These are phyloP conservation scores for Radiomyces spectabilis DNA, from an alignment of 192 early-diverging fungal species.

Conservation along the genomic window DNA sequence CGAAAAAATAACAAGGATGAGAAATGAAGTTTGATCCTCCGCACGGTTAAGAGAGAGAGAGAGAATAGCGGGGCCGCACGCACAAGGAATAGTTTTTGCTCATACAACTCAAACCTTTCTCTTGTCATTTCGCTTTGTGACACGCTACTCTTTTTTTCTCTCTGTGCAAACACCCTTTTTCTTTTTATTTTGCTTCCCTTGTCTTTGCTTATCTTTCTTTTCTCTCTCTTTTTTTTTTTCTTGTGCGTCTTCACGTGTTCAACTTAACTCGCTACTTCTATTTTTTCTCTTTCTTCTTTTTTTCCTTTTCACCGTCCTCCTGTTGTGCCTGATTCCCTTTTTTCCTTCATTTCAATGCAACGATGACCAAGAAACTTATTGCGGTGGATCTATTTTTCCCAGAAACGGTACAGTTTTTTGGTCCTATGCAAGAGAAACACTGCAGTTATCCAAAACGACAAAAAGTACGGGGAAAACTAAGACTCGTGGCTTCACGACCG, in stretches of 20 bases:
- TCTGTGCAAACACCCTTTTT: too few relatives aligned
- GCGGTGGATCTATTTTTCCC: constrained; percentile 16
- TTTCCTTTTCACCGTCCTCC: not conserved
- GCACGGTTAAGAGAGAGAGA: too few relatives aligned
- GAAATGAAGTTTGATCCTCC: too few relatives aligned
- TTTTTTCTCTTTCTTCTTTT: not conserved
- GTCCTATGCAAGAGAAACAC: constrained; percentile 2
- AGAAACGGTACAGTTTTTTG: constrained; percentile 11
- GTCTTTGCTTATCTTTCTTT: not conserved
- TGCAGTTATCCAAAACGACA: constrained; percentile 18
- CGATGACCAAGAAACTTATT: constrained; percentile 20
- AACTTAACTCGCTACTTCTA: not conserved
- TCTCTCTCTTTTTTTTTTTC: not conserved
- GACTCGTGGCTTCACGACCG: constrained; percentile 21
- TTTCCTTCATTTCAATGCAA: too few relatives aligned
- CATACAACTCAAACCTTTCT: too few relatives aligned
- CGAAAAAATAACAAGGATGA: too few relatives aligned
- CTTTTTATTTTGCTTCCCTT: not conserved
- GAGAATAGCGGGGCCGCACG: too few relatives aligned
- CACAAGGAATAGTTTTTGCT: too few relatives aligned
- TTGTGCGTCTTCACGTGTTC: not conserved
- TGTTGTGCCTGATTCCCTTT: not conserved
- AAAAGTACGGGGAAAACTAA: constrained; percentile 25
- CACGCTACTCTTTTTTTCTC: too few relatives aligned
- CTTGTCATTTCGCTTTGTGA: too few relatives aligned